Evolutionary conservation across 1,139 yeast species (phyloP).

Genomic region (Scheffersomyces titani): DNA sequence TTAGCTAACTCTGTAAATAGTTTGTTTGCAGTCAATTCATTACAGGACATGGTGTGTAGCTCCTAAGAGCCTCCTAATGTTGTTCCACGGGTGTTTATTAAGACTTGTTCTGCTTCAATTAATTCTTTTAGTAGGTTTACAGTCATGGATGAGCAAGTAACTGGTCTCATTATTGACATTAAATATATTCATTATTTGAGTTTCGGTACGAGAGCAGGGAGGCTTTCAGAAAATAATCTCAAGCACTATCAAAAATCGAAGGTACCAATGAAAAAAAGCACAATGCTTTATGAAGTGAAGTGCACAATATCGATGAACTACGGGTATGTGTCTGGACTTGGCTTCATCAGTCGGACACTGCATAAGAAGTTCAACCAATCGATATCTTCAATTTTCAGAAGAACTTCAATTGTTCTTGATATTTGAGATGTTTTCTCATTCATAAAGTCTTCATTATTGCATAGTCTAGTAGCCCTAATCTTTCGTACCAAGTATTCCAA

Average conservation of each 20-base stretch:
- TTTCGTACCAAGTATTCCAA: background rate
- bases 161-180: too few species aligned
- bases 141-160: background rate
- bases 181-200: too few species aligned
- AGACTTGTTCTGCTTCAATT: background rate
- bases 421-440: background rate
- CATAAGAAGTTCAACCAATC: background rate
- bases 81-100: background rate
- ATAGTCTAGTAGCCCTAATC: constrained; percentile 4
- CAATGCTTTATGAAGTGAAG: background rate
- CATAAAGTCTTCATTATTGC: too few species aligned
- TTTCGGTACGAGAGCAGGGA: too few species aligned
- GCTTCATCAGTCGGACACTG: background rate
- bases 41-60: background rate
- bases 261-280: too few species aligned
- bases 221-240: too few species aligned
- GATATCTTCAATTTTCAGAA: background rate
- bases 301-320: background rate
- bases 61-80: background rate
- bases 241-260: too few species aligned
- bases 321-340: background rate
- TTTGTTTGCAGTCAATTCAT: background rate
- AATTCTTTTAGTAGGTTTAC: background rate
- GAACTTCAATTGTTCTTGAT: background rate
- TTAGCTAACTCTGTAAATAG: background rate